These are phyloP conservation scores for Echinosophora koreensis DNA, from an alignment of 306 rosid genomes.

Conservation along the genomic window DNA sequence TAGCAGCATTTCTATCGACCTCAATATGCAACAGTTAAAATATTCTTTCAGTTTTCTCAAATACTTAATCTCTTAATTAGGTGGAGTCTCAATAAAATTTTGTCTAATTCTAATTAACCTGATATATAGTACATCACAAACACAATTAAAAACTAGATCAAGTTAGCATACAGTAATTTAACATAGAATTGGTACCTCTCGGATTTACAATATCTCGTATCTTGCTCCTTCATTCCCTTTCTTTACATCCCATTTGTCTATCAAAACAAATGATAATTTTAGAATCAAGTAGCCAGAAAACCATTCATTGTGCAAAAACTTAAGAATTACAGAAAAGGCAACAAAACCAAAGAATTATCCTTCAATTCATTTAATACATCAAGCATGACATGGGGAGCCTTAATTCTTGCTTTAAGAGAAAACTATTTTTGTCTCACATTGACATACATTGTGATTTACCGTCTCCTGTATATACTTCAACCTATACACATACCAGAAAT, in stretches of 20 bases:
- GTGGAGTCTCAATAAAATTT: neutral
- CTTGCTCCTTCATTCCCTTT: neutral
- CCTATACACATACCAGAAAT: neutral
- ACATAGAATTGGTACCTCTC: neutral
- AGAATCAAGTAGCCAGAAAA: conserved; percentile 3
- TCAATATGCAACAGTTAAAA: neutral
- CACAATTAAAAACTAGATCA: neutral
- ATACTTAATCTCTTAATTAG: neutral
- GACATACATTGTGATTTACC: neutral
- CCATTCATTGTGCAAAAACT: neutral
- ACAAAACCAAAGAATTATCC: neutral
- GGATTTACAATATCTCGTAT: neutral
- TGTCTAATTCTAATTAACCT: neutral
- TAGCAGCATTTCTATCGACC: neutral
- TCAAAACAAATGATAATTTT: conserved; percentile 20
- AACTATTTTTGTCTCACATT: neutral
- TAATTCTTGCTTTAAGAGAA: neutral
- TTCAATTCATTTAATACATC: neutral
- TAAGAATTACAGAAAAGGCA: neutral
- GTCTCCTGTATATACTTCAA: neutral
- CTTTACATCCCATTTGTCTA: neutral
- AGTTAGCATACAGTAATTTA: neutral
- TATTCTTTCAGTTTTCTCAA: too few relatives aligned
- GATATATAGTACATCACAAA: neutral
- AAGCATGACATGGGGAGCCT: neutral